Evolutionary conservation across 352 stramenopile genomes (phyloP).

Genomic region (Thraustochytrium sp.): DNA sequence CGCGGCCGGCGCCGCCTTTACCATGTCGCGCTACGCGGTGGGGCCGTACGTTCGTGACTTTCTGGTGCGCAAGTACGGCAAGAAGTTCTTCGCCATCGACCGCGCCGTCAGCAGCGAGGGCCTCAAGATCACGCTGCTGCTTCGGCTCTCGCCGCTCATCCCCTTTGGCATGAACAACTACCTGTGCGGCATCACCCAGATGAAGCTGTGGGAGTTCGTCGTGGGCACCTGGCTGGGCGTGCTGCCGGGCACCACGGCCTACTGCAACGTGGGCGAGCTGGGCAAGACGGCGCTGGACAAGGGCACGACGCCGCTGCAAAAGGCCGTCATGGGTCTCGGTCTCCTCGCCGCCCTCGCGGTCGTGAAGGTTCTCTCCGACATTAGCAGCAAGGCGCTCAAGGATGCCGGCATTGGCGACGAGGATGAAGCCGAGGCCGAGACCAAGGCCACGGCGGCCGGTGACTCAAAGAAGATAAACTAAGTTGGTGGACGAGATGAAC

Average conservation of each 20-base stretch:
- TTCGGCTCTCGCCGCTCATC: constrained; percentile 32
- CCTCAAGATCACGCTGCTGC: constrained; percentile 38
- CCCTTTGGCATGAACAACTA: constrained; percentile 46
- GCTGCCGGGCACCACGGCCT: constrained; percentile 28
- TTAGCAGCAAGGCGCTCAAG: constrained; percentile 39
- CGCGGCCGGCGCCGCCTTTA: constrained; percentile 6
- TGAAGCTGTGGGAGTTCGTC: constrained; percentile 43
- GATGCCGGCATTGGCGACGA: constrained; percentile 36
- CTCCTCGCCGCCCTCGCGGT: constrained; percentile 25
- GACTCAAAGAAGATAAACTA: not conserved
- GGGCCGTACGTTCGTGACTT: constrained; percentile 35
- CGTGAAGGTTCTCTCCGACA: constrained; percentile 28
- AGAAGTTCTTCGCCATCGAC: constrained; percentile 32
- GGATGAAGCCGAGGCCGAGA: not conserved
- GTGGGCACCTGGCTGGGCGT: constrained; percentile 39
- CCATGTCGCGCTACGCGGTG: constrained; percentile 36
- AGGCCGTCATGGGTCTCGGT: constrained; percentile 35
- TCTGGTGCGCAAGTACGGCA: constrained; percentile 37
- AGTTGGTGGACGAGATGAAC: too few relatives aligned
- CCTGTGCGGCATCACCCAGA: constrained; percentile 33
- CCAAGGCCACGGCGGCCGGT: not conserved
- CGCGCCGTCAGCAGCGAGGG: constrained; percentile 25
- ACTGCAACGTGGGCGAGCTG: constrained; percentile 40
- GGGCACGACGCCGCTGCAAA: constrained; percentile 40
- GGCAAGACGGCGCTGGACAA: constrained; percentile 42